phyloP scores from a whole-genome alignment of 2,329 filamentous ascomycete genomes.

The Phaeoacremonium minimum region DNA sequence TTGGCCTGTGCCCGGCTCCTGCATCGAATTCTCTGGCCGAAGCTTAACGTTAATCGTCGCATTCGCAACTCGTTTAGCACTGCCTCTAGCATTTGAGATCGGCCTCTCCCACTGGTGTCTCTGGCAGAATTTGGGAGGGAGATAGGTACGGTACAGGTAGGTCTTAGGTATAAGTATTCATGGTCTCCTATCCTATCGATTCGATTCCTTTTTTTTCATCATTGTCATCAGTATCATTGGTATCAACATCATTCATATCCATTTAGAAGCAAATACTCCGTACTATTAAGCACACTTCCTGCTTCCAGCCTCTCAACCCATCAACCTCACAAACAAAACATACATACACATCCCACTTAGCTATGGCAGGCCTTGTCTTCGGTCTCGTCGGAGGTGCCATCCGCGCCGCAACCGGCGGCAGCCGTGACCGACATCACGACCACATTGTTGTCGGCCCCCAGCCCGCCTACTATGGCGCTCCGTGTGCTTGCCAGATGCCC shows the following conservation, averaged over 20 bases:
- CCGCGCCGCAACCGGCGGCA: constrained; percentile 2
- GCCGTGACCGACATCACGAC: neutral
- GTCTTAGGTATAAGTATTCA: neutral
- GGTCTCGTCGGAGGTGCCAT: neutral
- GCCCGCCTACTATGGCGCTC: neutral
- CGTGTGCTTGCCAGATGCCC: constrained; percentile 1
- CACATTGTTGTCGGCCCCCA: neutral
- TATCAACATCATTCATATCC: neutral
- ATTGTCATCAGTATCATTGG: neutral
- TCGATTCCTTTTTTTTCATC: neutral
- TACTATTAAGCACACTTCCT: neutral
- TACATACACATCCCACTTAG: neutral
- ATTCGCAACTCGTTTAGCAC: neutral
- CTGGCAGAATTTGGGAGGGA: no score
- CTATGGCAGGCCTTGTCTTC: neutral
- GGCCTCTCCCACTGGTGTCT: no score
- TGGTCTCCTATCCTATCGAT: no score
- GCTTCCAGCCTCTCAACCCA: neutral
- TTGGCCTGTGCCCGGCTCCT: neutral
- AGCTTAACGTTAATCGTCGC: neutral
- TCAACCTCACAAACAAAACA: neutral
- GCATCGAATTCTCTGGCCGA: no score
- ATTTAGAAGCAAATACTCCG: no score
- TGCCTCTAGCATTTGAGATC: no score
- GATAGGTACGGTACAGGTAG: neutral